Conservation (phyloP, 164 flowering plant species). For the Piper longum region DNA sequence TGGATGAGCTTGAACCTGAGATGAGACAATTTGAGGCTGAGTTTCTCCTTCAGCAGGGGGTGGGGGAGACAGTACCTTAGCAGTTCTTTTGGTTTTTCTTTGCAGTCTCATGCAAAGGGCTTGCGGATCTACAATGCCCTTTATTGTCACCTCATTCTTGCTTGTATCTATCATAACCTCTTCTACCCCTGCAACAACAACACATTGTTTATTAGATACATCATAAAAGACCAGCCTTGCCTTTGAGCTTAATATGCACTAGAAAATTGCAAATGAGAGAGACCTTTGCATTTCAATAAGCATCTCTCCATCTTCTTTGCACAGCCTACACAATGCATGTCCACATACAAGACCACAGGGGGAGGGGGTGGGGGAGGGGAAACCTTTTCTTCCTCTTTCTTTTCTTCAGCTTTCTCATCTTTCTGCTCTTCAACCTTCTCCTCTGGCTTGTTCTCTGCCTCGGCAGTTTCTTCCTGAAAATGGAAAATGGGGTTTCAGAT, state of each 20-base stretch:
- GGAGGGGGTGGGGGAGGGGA: conserved; percentile 27
- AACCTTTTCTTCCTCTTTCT: conserved; percentile 29
- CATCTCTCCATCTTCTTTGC: conserved; percentile 78
- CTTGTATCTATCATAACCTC: conserved; percentile 54
- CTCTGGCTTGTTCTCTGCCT: conserved; percentile 9
- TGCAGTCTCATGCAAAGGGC: conserved; percentile 56
- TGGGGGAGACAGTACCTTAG: conserved; percentile 61
- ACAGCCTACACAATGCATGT: conserved; percentile 91
- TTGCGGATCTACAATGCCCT: conserved; percentile 77
- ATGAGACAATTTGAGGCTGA: conserved; percentile 46
- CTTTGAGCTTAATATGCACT: no score
- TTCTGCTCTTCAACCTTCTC: conserved; percentile 22
- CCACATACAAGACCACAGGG: conserved; percentile 56
- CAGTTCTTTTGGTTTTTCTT: conserved; percentile 71
- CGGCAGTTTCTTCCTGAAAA: conserved; percentile 11
- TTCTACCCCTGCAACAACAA: conserved; percentile 16
- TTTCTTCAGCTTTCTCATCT: conserved; percentile 22
- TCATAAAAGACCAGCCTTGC: no score
- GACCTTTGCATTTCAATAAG: conserved; percentile 61
- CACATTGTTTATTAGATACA: no score
- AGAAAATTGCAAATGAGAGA: background rate
- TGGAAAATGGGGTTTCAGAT: background rate
- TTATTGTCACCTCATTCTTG: conserved; percentile 63
- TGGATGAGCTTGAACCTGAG: conserved; percentile 36
- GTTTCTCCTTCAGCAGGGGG: conserved; percentile 54